These are phyloP conservation scores for Cadophora luteo-olivacea DNA, from an alignment of 2,329 filamentous ascomycete species.

Conservation along the genomic window DNA sequence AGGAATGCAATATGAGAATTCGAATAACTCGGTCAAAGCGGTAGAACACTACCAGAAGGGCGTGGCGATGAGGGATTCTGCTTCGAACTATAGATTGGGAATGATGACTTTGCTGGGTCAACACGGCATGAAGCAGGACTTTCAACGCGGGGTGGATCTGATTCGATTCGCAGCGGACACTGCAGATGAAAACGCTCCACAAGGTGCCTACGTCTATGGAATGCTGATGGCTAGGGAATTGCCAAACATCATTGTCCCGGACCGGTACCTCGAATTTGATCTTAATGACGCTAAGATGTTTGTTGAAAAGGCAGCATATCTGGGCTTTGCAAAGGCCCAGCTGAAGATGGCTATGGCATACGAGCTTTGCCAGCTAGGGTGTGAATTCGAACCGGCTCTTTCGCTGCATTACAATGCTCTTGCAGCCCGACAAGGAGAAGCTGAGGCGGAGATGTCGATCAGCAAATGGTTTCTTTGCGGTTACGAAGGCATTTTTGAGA, in stretches of 20 bases:
- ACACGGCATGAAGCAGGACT: constrained; percentile 88
- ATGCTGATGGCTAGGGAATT: constrained; percentile 93
- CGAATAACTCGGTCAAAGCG: constrained; percentile 89
- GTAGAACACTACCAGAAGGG: constrained; percentile 89
- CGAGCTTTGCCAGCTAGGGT: constrained; percentile 91
- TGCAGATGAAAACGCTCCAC: constrained; percentile 94
- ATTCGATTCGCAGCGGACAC: constrained; percentile 84
- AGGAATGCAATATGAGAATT: constrained; percentile 97
- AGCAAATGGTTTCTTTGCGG: constrained; percentile 99
- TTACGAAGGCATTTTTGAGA: constrained; percentile 88
- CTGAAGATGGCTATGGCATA: constrained; percentile 97
- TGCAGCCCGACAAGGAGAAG: constrained; percentile 88
- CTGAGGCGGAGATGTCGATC: constrained; percentile 93
- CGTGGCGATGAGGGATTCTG: constrained; percentile 82
- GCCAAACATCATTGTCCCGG: constrained; percentile 86
- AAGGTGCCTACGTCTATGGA: constrained; percentile 93
- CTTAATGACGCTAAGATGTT: constrained; percentile 79
- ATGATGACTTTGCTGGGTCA: constrained; percentile 98
- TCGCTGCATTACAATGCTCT: constrained; percentile 96
- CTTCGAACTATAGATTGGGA: constrained; percentile 83
- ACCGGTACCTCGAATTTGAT: constrained; percentile 72
- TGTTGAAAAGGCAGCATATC: constrained; percentile 94
- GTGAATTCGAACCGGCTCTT: constrained; percentile 91
- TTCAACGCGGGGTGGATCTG: constrained; percentile 76
- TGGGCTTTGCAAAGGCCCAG: constrained; percentile 95